A percentile compares a stretch with the other conserved stretches of the same genome.
Evolutionary conservation across 306 rosid species (phyloP).

Genomic region (Ziziphus jujuba): DNA sequence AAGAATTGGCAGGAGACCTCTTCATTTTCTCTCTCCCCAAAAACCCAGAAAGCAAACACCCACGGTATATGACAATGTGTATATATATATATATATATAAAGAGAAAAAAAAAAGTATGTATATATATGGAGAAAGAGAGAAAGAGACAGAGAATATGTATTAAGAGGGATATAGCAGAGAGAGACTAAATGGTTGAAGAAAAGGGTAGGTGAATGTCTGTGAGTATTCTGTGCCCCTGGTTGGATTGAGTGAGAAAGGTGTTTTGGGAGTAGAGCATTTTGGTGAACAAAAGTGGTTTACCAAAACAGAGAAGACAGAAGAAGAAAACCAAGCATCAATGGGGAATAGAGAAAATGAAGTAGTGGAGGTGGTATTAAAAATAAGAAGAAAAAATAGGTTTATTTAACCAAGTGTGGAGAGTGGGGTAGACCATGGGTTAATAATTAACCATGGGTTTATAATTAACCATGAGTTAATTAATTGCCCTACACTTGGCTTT

Average conservation of each 20-base stretch:
- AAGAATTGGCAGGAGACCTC: conserved; percentile 55
- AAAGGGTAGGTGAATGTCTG: conserved; percentile 8
- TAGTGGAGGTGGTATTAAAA: neutral
- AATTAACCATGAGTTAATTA: conserved; percentile 51
- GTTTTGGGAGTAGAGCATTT: conserved; percentile 22
- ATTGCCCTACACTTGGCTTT: conserved; percentile 69
- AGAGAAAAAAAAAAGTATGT: no score
- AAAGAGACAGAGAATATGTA: neutral
- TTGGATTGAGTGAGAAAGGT: neutral
- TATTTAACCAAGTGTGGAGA: conserved; percentile 29
- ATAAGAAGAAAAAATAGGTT: neutral
- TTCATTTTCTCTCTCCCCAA: conserved; percentile 42
- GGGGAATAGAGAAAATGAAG: conserved; percentile 10
- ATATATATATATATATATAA: neutral
- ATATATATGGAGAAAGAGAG: no score
- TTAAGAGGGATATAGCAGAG: neutral
- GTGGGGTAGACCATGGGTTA: conserved; percentile 35
- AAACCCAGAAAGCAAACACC: neutral
- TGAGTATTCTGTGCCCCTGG: neutral
- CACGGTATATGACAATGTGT: neutral
- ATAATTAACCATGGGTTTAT: conserved; percentile 33
- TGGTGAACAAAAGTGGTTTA: conserved; percentile 82
- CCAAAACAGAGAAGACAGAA: conserved; percentile 50
- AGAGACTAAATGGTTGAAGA: conserved; percentile 5
- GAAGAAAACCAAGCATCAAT: neutral